phyloP scores from a whole-genome alignment of 768 basidiomycete species.

The Rubroboletus pulcherrimus region DNA sequence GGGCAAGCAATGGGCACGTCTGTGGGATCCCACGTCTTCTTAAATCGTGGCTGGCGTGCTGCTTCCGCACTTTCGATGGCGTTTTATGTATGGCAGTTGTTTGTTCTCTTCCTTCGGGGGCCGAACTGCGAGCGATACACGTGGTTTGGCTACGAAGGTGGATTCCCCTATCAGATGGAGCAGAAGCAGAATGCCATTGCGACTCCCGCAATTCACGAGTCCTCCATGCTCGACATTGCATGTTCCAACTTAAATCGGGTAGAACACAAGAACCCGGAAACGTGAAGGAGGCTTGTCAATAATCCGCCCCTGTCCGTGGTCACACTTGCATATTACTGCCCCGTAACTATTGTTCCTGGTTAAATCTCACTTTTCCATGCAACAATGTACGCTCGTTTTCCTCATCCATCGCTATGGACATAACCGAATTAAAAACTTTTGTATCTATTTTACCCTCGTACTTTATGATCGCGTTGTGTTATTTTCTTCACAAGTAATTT shows the following conservation, averaged over 20 bases:
- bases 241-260: not conserved
- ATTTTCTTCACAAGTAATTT: not conserved
- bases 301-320: too few species aligned
- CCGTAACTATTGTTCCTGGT: not conserved
- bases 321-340: not conserved
- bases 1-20: conserved; percentile 45
- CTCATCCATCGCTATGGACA: not conserved
- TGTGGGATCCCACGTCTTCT: conserved; percentile 38
- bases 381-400: not conserved
- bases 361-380: not conserved
- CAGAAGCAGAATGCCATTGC: not conserved
- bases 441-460: not conserved
- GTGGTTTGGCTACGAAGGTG: conserved; percentile 66
- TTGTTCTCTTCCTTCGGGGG: conserved; percentile 36
- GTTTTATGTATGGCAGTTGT: conserved; percentile 32
- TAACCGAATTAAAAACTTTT: not conserved
- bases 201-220: not conserved
- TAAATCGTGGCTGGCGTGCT: conserved; percentile 36
- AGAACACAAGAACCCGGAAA: not conserved
- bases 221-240: not conserved
- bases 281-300: not conserved
- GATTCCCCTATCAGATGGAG: conserved; percentile 26
- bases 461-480: not conserved
- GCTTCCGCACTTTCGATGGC: conserved; percentile 33
- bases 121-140: conserved; percentile 32